A percentile compares a stretch with the other conserved stretches of the same genome.
phyloP scores from a whole-genome alignment of 1,139 yeast genomes.

The Taphrina pruni region DNA sequence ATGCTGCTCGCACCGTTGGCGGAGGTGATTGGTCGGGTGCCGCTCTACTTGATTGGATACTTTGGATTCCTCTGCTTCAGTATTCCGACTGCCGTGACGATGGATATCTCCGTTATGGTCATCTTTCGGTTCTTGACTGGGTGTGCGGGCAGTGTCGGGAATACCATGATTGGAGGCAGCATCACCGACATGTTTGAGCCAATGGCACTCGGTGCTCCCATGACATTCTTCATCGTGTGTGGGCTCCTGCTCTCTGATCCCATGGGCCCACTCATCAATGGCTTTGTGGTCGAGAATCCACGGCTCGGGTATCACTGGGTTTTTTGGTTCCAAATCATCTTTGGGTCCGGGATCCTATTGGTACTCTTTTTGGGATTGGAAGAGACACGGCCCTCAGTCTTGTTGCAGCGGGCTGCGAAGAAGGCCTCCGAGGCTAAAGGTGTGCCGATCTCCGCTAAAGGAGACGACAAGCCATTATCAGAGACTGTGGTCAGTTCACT shows the following conservation, averaged over 20 bases:
- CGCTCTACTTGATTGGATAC: constrained; percentile 65
- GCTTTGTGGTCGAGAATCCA: constrained; percentile 60
- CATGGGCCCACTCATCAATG: constrained; percentile 65
- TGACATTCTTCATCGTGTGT: constrained; percentile 63
- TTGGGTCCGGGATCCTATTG: constrained; percentile 59
- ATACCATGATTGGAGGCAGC: constrained; percentile 87
- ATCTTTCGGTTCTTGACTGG: constrained; percentile 69
- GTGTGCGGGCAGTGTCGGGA: constrained; percentile 78
- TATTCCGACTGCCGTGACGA: constrained; percentile 63
- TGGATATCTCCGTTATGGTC: constrained; percentile 62
- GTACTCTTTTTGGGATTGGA: constrained; percentile 57
- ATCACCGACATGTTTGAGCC: constrained; percentile 73
- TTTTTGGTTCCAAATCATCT: constrained; percentile 62
- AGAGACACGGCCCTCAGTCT: constrained; percentile 65
- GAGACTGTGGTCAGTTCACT: constrained; percentile 11
- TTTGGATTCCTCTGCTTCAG: constrained; percentile 63
- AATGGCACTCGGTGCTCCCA: constrained; percentile 65
- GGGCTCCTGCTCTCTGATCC: constrained; percentile 69
- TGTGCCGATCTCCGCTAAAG: constrained; percentile 16
- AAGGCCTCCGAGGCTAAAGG: constrained; percentile 52
- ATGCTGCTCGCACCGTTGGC: constrained; percentile 65
- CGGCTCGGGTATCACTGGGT: constrained; percentile 70
- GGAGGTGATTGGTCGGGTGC: constrained; percentile 74
- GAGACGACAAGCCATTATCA: constrained; percentile 20
- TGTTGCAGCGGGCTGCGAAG: constrained; percentile 65